These are phyloP conservation scores for Globisporangium rhizosaccharum DNA, from an alignment of 352 stramenopile species.

Conservation along the genomic window DNA sequence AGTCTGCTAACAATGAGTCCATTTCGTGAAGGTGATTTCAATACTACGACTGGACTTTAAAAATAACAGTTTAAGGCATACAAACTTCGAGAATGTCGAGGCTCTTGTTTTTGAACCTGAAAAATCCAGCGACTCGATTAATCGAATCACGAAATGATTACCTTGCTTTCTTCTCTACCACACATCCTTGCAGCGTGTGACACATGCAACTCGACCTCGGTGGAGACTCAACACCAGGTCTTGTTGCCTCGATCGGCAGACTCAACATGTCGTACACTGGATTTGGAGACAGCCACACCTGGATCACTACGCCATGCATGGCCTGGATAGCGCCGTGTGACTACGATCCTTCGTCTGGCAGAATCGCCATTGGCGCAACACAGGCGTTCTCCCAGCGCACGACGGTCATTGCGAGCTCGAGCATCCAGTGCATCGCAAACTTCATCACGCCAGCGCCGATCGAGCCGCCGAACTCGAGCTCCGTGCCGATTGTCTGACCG, in stretches of 20 bases:
- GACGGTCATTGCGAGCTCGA: slow-evolving; percentile 73
- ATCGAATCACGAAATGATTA: background rate
- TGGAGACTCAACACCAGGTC: no score
- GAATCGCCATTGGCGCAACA: slow-evolving; percentile 47
- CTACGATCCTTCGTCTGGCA: slow-evolving; percentile 6
- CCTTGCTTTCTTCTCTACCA: no score
- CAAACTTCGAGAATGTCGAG: background rate
- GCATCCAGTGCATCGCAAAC: slow-evolving; percentile 66
- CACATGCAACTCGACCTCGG: no score
- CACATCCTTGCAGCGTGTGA: no score
- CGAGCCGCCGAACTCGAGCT: slow-evolving; percentile 54
- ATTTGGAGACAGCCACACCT: no score
- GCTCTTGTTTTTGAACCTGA: background rate
- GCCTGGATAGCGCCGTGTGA: no score
- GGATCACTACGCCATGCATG: background rate
- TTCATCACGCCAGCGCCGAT: slow-evolving; percentile 48
- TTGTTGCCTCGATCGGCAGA: no score
- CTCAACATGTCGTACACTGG: no score
- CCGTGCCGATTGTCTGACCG: slow-evolving; percentile 14
- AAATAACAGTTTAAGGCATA: background rate
- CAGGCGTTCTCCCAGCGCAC: slow-evolving; percentile 62
- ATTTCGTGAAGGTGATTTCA: background rate
- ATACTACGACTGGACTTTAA: background rate
- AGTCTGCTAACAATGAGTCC: background rate
- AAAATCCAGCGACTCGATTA: background rate